Conservation (phyloP, 164 flowering plant genomes). For the Magnolia officinalis region DNA sequence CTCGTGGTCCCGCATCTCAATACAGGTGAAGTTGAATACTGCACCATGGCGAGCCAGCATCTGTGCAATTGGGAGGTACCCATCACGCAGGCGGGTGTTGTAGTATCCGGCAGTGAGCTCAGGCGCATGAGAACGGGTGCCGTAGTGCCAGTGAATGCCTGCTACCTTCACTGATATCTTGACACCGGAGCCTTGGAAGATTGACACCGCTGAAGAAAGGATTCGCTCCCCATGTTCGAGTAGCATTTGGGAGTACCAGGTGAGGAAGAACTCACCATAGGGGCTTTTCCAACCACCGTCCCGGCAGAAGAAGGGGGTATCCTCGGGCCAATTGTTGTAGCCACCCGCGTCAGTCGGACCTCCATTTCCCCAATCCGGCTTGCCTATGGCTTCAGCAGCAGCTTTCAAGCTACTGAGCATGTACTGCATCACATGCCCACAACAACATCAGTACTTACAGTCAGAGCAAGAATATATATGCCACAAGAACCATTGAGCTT, state of each 20-base stretch:
- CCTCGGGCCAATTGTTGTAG: conserved; percentile 97
- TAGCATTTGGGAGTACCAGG: conserved; percentile 92
- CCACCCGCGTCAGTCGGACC: conserved; percentile 91
- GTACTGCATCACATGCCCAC: conserved; percentile 48
- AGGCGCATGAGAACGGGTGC: conserved; percentile 86
- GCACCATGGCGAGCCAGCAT: conserved; percentile 87
- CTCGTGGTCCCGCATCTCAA: conserved; percentile 94
- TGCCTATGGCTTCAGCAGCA: conserved; percentile 80
- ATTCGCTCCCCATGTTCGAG: conserved; percentile 83
- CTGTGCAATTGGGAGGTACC: conserved; percentile 80
- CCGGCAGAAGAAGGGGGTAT: conserved; percentile 66
- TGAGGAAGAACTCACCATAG: conserved; percentile 86
- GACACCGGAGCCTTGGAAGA: conserved; percentile 44
- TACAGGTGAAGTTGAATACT: conserved; percentile 88
- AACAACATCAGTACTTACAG: not conserved
- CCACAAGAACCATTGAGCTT: not conserved
- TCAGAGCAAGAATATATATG: not conserved
- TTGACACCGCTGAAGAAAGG: conserved; percentile 44
- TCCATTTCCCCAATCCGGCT: conserved; percentile 83
- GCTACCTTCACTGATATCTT: conserved; percentile 86
- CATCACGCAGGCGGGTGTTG: conserved; percentile 80
- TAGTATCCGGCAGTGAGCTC: conserved; percentile 98
- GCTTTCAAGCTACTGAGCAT: conserved; percentile 78
- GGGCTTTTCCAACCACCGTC: conserved; percentile 72
- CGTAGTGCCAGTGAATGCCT: conserved; percentile 98